Evolutionary conservation across 2,329 filamentous ascomycete genomes (phyloP).

Genomic region (Talaromyces funiculosus): DNA sequence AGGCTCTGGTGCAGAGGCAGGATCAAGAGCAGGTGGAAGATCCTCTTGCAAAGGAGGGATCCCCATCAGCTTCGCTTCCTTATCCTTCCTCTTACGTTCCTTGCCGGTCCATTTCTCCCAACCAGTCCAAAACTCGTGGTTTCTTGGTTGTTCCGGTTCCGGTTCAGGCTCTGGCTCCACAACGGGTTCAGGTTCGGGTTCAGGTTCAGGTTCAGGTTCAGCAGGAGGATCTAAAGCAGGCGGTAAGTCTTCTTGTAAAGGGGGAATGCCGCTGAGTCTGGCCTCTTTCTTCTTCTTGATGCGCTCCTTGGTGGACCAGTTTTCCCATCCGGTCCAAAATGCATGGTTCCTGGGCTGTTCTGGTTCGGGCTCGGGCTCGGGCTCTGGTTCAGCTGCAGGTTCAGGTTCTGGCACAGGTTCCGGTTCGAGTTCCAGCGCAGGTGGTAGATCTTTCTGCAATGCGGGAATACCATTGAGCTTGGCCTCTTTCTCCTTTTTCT

Average conservation of each 20-base stretch:
- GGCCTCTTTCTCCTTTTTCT: slow-evolving; percentile 12
- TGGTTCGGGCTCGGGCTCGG: slow-evolving; percentile 26
- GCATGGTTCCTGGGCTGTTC: slow-evolving; percentile 18
- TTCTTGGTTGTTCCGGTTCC: slow-evolving; percentile 19
- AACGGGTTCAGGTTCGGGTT: slow-evolving; percentile 22
- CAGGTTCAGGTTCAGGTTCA: slow-evolving; percentile 28
- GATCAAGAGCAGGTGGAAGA: slow-evolving; percentile 48
- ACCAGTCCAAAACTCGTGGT: slow-evolving; percentile 12
- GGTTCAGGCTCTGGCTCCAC: slow-evolving; percentile 12
- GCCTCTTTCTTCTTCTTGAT: slow-evolving; percentile 39
- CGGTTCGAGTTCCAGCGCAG: slow-evolving; percentile 24
- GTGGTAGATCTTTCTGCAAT: slow-evolving; percentile 14
- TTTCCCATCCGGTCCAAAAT: slow-evolving; percentile 15
- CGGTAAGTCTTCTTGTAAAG: not conserved
- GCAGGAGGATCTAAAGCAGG: slow-evolving; percentile 29
- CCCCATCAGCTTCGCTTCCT: slow-evolving; percentile 6
- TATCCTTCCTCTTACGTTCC: slow-evolving; percentile 11
- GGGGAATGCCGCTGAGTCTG: not conserved
- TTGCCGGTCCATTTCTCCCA: slow-evolving; percentile 9
- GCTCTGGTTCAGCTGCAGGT: slow-evolving; percentile 28
- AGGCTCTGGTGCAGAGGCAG: slow-evolving; percentile 29
- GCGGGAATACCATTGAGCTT: slow-evolving; percentile 21
- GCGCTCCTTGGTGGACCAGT: slow-evolving; percentile 16
- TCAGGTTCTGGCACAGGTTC: slow-evolving; percentile 21
- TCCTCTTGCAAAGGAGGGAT: slow-evolving; percentile 22